phyloP scores from a whole-genome alignment of 257 asterid genomes.

The Osmanthus fragrans region DNA sequence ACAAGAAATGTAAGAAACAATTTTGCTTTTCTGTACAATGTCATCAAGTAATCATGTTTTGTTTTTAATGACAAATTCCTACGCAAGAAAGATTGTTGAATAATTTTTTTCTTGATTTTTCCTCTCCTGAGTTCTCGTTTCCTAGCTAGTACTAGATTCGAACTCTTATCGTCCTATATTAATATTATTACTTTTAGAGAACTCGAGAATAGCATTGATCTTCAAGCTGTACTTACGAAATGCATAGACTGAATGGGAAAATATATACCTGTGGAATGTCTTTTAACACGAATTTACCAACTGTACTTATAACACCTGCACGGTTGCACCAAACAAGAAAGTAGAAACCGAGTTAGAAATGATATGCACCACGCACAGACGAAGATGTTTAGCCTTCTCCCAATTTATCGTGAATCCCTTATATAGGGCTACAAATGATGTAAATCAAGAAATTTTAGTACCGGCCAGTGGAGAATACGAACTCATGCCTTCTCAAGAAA shows the following conservation, averaged over 20 bases:
- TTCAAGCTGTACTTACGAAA: neutral
- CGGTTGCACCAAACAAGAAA: slow-evolving; percentile 20
- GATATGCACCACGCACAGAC: neutral
- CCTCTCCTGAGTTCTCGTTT: neutral
- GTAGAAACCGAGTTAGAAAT: neutral
- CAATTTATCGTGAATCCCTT: neutral
- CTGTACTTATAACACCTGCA: slow-evolving; percentile 45
- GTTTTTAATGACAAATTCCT: neutral
- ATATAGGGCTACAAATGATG: neutral
- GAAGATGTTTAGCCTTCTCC: neutral
- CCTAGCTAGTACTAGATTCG: neutral
- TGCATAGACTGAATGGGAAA: neutral
- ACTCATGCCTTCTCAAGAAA: neutral
- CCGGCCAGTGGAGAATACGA: neutral
- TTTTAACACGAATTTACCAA: slow-evolving; percentile 51
- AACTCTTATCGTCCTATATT: neutral
- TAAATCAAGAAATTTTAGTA: neutral
- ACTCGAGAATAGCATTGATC: neutral
- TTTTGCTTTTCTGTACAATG: too few relatives aligned
- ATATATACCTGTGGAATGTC: slow-evolving; percentile 56
- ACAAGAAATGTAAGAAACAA: neutral
- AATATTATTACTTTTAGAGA: neutral
- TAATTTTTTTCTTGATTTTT: neutral
- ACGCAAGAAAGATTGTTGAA: neutral
- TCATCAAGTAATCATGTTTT: neutral